phyloP scores from a whole-genome alignment of 352 stramenopile species.

The Globisporangium carolinianum region DNA sequence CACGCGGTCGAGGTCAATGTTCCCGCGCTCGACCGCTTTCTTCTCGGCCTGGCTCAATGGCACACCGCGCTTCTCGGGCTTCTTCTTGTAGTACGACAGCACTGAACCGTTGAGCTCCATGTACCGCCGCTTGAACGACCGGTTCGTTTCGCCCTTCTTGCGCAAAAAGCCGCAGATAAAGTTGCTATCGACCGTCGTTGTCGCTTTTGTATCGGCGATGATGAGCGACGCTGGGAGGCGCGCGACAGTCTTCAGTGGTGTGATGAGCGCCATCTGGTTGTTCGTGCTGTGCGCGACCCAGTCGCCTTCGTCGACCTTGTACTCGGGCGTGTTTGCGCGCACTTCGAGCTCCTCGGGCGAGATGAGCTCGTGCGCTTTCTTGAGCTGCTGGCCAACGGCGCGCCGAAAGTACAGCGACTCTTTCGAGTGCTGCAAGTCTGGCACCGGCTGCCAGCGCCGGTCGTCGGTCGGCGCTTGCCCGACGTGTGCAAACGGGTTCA shows the following conservation, averaged over 20 bases:
- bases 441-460: conserved; percentile 70
- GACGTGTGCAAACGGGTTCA: conserved; percentile 72
- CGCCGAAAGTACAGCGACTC: conserved; percentile 77
- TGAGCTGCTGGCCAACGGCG: conserved; percentile 63
- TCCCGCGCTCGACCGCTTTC: conserved; percentile 57
- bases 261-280: conserved; percentile 78
- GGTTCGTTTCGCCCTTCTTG: conserved; percentile 82
- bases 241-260: conserved; percentile 76
- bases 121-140: conserved; percentile 75
- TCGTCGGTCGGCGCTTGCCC: conserved; percentile 41
- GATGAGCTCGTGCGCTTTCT: conserved; percentile 74
- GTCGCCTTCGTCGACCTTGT: conserved; percentile 79
- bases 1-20: conserved; percentile 75
- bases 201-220: conserved; percentile 34
- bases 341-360: conserved; percentile 79
- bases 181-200: conserved; percentile 4
- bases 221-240: conserved; percentile 67
- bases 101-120: conserved; percentile 76
- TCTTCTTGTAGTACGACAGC: conserved; percentile 84
- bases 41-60: conserved; percentile 68
- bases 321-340: conserved; percentile 85
- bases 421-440: conserved; percentile 70
- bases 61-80: conserved; percentile 73
- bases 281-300: conserved; percentile 83
- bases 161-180: conserved; percentile 64